These are phyloP conservation scores for Maudiozyma saulgeensis DNA, from an alignment of 805 yeast species.

Conservation along the genomic window DNA sequence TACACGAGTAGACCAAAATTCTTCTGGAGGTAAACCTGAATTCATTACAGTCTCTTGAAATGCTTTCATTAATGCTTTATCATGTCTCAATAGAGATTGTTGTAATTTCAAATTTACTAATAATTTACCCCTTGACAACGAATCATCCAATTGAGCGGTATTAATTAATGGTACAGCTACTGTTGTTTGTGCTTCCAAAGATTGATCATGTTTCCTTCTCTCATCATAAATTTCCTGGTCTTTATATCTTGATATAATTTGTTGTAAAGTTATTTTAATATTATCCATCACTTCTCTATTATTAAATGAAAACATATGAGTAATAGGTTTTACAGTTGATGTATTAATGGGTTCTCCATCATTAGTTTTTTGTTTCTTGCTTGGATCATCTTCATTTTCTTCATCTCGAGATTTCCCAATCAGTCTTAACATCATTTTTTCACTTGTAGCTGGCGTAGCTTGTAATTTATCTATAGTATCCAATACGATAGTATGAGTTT, in stretches of 20 bases:
- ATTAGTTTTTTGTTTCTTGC: constrained; percentile 21
- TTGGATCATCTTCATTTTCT: not conserved
- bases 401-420: constrained; percentile 34
- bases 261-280: constrained; percentile 57
- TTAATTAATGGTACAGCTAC: constrained; percentile 24
- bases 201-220: constrained; percentile 20
- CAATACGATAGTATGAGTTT: constrained; percentile 33
- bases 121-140: constrained; percentile 48
- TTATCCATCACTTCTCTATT: constrained; percentile 69
- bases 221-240: constrained; percentile 39
- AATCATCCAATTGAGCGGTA: constrained; percentile 33
- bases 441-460: constrained; percentile 59
- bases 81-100: constrained; percentile 62
- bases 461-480: constrained; percentile 43
- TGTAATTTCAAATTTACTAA: constrained; percentile 69
- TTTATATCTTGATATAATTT: constrained; percentile 56
- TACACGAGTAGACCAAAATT: constrained; percentile 80
- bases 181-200: constrained; percentile 9
- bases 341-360: constrained; percentile 19
- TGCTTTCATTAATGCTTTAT: constrained; percentile 56
- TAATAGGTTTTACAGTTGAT: constrained; percentile 12
- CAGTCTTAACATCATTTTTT: constrained; percentile 57
- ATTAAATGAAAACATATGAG: constrained; percentile 50
- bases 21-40: constrained; percentile 63
- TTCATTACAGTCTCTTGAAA: constrained; percentile 85